These are phyloP conservation scores for Rosa rugosa DNA, from an alignment of 306 rosid genomes.

Conservation along the genomic window DNA sequence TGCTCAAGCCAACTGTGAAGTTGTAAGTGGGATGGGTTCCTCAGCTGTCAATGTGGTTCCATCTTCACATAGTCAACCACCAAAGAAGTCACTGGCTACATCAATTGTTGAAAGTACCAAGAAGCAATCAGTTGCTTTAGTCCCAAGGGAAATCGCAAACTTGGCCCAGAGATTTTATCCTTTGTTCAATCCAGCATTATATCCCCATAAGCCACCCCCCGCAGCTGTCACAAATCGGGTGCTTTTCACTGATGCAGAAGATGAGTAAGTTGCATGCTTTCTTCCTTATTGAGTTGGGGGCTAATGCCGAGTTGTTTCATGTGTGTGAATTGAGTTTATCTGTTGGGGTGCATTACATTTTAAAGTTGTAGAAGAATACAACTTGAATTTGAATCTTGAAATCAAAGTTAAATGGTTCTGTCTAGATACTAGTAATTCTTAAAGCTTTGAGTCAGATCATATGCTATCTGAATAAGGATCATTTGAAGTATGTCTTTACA, in stretches of 20 bases:
- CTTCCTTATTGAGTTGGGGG: conserved; percentile 17
- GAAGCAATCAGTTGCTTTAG: conserved; percentile 85
- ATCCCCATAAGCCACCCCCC: conserved; percentile 85
- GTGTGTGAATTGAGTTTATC: background rate
- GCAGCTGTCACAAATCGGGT: conserved; percentile 70
- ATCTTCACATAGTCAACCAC: conserved; percentile 50
- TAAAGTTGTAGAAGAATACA: background rate
- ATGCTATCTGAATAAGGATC: background rate
- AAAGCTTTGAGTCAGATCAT: background rate
- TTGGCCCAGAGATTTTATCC: conserved; percentile 66
- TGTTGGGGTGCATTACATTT: background rate
- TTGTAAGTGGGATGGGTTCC: conserved; percentile 35
- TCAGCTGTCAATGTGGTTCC: conserved; percentile 37
- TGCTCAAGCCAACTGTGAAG: conserved; percentile 47
- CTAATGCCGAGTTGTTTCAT: conserved; percentile 7
- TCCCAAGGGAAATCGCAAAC: conserved; percentile 76
- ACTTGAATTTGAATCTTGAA: background rate
- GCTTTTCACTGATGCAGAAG: conserved; percentile 94
- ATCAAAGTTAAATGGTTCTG: background rate
- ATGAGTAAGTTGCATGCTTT: conserved; percentile 67
- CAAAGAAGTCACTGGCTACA: conserved; percentile 89
- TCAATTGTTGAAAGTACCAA: conserved; percentile 83
- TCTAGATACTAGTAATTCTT: background rate
- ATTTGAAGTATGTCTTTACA: background rate
- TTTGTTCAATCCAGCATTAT: conserved; percentile 77